Conservation (phyloP, 192 early-diverging fungal genomes). For the Podila clonocystis region DNA sequence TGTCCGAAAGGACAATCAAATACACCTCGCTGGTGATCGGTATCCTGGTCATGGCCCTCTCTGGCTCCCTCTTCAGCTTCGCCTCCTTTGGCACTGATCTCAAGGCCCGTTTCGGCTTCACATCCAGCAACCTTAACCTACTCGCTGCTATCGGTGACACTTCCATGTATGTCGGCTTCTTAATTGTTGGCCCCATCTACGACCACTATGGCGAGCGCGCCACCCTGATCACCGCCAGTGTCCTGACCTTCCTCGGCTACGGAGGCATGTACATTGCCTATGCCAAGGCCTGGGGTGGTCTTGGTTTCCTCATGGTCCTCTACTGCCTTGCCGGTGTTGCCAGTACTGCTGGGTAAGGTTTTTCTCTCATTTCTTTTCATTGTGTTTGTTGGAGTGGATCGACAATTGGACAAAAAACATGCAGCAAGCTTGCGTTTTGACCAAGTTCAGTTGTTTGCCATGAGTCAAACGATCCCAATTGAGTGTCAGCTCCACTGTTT, state of each 20-base stretch:
- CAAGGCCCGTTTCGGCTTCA: conserved; percentile 49
- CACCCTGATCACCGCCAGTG: conserved; percentile 34
- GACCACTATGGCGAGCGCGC: conserved; percentile 48
- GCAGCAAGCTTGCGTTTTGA: too few species aligned
- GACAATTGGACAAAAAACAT: too few species aligned
- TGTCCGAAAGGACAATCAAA: conserved; percentile 35
- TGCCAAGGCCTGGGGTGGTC: conserved; percentile 50
- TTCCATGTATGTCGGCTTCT: conserved; percentile 49
- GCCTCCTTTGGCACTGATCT: conserved; percentile 45
- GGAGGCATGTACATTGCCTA: conserved; percentile 53
- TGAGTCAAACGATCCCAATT: too few species aligned
- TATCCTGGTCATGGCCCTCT: conserved; percentile 44
- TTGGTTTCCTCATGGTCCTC: conserved; percentile 49
- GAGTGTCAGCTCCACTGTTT: too few species aligned
- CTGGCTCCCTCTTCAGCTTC: conserved; percentile 47
- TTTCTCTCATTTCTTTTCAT: background rate
- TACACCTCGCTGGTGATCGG: conserved; percentile 37
- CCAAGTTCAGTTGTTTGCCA: too few species aligned
- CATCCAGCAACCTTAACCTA: conserved; percentile 43
- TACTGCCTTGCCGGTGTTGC: conserved; percentile 48
- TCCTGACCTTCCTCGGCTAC: conserved; percentile 41
- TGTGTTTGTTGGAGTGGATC: background rate
- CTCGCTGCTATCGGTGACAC: conserved; percentile 48
- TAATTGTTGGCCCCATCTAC: conserved; percentile 49
- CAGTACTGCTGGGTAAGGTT: conserved; percentile 48